phyloP scores from a whole-genome alignment of 2,329 filamentous ascomycete genomes.

The Nothopassalora personata region DNA sequence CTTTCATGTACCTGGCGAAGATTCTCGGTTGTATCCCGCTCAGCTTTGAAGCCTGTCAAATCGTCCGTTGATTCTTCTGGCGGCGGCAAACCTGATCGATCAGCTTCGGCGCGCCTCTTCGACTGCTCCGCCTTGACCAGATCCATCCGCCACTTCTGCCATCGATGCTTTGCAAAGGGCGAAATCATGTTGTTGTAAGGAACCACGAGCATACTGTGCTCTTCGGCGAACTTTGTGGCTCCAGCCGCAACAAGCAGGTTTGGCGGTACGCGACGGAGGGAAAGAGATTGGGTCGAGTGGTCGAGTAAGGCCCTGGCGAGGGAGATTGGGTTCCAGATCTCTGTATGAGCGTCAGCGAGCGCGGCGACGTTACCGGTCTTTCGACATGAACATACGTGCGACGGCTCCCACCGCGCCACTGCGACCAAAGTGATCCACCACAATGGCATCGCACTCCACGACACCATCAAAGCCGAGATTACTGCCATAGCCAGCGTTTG shows the following conservation, averaged over 20 bases:
- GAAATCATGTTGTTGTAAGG: slow-evolving; percentile 75
- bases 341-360: slow-evolving; percentile 43
- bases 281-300: slow-evolving; percentile 67
- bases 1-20: slow-evolving; percentile 37
- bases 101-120: slow-evolving; percentile 29
- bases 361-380: neutral
- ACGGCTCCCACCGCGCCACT: slow-evolving; percentile 92
- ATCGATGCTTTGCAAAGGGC: slow-evolving; percentile 70
- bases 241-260: slow-evolving; percentile 85
- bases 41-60: slow-evolving; percentile 2
- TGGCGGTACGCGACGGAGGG: slow-evolving; percentile 81
- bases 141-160: slow-evolving; percentile 68
- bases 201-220: slow-evolving; percentile 69
- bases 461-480: slow-evolving; percentile 85
- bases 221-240: slow-evolving; percentile 77
- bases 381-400: slow-evolving; percentile 58
- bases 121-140: slow-evolving; percentile 57
- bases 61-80: slow-evolving; percentile 16
- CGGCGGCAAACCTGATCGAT: slow-evolving; percentile 18
- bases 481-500: slow-evolving; percentile 93
- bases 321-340: slow-evolving; percentile 87
- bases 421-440: slow-evolving; percentile 84
- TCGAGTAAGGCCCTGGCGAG: slow-evolving; percentile 80
- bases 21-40: slow-evolving; percentile 21
- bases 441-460: slow-evolving; percentile 90